A percentile compares a stretch with the other conserved stretches of the same genome.
phyloP scores from a whole-genome alignment of 1,284 basidiomycete genomes.

The Golubevia sp. region DNA sequence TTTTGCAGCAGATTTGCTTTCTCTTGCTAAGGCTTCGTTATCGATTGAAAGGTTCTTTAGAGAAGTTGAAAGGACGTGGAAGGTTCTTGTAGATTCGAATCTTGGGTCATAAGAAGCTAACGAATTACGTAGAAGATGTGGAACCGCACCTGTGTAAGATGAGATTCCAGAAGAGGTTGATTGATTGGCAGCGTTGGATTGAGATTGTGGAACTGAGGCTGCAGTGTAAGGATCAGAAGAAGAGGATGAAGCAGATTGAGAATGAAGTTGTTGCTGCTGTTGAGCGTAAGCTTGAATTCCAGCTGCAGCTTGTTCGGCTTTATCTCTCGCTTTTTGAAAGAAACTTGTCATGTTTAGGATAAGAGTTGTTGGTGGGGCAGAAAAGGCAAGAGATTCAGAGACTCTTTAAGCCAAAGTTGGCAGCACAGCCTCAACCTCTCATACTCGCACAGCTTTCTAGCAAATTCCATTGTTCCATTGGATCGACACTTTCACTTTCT shows the following conservation, averaged over 20 bases:
- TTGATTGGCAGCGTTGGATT: slow-evolving; percentile 4
- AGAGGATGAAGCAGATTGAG: not conserved
- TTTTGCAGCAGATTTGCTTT: slow-evolving; percentile 34
- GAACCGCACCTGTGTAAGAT: slow-evolving; percentile 37
- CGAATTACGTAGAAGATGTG: slow-evolving; percentile 38
- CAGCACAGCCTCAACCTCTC: too few species aligned
- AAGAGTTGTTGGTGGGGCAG: too few species aligned
- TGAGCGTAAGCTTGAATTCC: slow-evolving; percentile 5
- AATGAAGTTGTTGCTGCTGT: slow-evolving; percentile 3
- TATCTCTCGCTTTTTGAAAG: slow-evolving; percentile 39
- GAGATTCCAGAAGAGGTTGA: slow-evolving; percentile 13
- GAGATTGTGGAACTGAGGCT: slow-evolving; percentile 11
- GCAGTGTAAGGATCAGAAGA: slow-evolving; percentile 31
- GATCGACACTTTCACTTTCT: too few species aligned
- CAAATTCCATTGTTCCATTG: too few species aligned
- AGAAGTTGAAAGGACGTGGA: slow-evolving; percentile 35
- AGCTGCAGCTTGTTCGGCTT: slow-evolving; percentile 40
- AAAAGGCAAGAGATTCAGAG: too few species aligned
- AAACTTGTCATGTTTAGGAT: slow-evolving; percentile 31
- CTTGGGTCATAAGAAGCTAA: slow-evolving; percentile 46
- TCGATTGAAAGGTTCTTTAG: slow-evolving; percentile 47
- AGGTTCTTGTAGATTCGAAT: slow-evolving; percentile 39
- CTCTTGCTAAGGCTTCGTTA: slow-evolving; percentile 33
- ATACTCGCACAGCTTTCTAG: too few species aligned
- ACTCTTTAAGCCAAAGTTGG: too few species aligned